Conservation (phyloP, 352 stramenopile genomes). For the Globisporangium okanoganense region DNA sequence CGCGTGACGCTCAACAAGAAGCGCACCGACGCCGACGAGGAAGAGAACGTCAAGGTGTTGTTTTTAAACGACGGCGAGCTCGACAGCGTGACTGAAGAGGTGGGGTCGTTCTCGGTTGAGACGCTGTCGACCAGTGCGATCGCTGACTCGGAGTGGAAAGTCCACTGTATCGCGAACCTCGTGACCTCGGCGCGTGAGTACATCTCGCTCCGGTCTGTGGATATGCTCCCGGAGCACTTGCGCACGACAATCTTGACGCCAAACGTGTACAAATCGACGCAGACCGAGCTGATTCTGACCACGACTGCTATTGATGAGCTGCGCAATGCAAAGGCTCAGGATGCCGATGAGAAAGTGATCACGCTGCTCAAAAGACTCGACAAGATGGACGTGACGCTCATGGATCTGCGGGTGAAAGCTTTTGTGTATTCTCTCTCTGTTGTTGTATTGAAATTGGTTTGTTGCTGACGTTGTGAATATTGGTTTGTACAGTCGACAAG, state of each 20-base stretch:
- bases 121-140: slow-evolving; percentile 60
- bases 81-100: slow-evolving; percentile 57
- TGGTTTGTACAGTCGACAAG: slow-evolving; percentile 56
- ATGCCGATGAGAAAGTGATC: slow-evolving; percentile 36
- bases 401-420: slow-evolving; percentile 62
- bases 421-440: neutral
- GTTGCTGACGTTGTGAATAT: neutral
- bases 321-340: slow-evolving; percentile 24
- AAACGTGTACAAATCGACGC: slow-evolving; percentile 74
- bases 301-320: slow-evolving; percentile 60
- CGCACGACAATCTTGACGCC: slow-evolving; percentile 75
- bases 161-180: slow-evolving; percentile 71
- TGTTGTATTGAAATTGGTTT: slow-evolving; percentile 1
- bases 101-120: slow-evolving; percentile 62
- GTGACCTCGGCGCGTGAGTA: slow-evolving; percentile 82
- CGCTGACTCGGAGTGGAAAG: slow-evolving; percentile 72
- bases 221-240: slow-evolving; percentile 81
- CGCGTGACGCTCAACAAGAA: slow-evolving; percentile 38
- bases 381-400: slow-evolving; percentile 72
- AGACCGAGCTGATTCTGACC: slow-evolving; percentile 69
- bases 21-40: slow-evolving; percentile 38
- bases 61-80: slow-evolving; percentile 82
- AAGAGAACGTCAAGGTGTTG: slow-evolving; percentile 66
- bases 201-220: slow-evolving; percentile 73
- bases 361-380: slow-evolving; percentile 65